Base-by-base conservation (phyloP, 2,329 filamentous ascomycete species). In the Pseudodiploospora longispora region DNA sequence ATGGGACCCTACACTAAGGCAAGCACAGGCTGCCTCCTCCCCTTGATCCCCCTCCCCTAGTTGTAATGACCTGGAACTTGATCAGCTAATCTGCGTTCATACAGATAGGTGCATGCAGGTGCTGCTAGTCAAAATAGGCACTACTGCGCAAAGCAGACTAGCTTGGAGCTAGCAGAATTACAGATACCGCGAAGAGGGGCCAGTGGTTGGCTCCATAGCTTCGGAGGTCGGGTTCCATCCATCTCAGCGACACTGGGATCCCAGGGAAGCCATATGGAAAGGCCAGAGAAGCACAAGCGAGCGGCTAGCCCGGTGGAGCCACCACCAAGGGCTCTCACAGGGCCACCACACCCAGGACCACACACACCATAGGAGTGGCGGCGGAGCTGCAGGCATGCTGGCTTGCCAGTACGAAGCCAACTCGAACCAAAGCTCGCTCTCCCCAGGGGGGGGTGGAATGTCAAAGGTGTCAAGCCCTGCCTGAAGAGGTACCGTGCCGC, bases 201-300 rank as follows among this genome's bases (percentile, higher is more conserved):
- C 40, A 39, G 36, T 35, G 31, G 37, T 33, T 38, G 37, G 42
- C 40, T 36, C 43, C 41, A 42, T 37, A 37, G 40, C 41, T 19
- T 46, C 43, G 46, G 43, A 49, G 44, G 40, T 49, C 45, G 46
- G 45, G 39, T 44, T 55, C 50, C 44, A 48, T 51, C 50, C 48
- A 52, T 19, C 19, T 19, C 19, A 19, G 51, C 42, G 38, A 45
- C 38, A 38, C 36, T 41, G 44, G 42, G 42, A 45, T 41, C 42
- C 30, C 30, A 47, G 46, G 43, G 55, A 59, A 59, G 52, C 47
- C 55, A 49, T 51, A 54, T 55, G 52, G 57, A 61, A 61, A 57
- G 51, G 47, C 53, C 50, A 53, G 48, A 57, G 59, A 61, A 60
- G 53, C 47, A 44, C 51, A 47, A 49, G 45, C 42, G 45, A 50